Base-by-base conservation (phyloP, 257 asterid genomes). In the Solanum dulcamara region DNA sequence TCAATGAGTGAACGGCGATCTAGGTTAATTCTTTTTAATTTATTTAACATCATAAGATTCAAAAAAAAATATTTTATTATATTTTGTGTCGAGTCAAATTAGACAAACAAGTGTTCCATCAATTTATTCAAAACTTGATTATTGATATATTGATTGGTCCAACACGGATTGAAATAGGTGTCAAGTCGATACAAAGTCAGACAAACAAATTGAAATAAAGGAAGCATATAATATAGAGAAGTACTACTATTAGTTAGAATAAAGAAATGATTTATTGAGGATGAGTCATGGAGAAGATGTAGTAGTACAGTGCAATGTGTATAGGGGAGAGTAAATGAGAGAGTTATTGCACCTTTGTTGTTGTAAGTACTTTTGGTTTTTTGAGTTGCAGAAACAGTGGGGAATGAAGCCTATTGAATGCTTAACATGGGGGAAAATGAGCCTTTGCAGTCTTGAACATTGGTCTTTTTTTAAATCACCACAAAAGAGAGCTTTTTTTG, bases 381-480 rank as follows among this genome's bases (percentile, higher is more conserved):
- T 72, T 18, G 17, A 46, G 83, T 46, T 85, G 86, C 84, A 86
- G 88, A 83, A 68, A 24, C 74, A 48, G 55, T 64, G 72, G 84
- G 70, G 84, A 84, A 55, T 48, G 84, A 84, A 86, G 62, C 40
- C 86, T 80, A 90, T 86, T 91, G 86, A 92, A 92, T 90, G 95
- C 87, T 84, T 60, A 75, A 84, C 80, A 87, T 83, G 74, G 71
- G 87, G 93, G 87, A 71, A 88, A 85, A 42, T 88, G 93, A 89
- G 91, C 92, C 91, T 15, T 81, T 83, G 79, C 86, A 22, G 60
- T 68, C 60, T 83, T 67, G 30, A 30, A 48, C 28, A 79, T 79
- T 14, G 64, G 62, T 79, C 38, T 42, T 75, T 55, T 75, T 77
- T 26, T 17, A 48, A 14, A 28, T 74, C 40, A 75, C 40, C 60